Evolutionary conservation across 208 protist genomes (phyloP).

Genomic region (Acanthamoeba rhysodes): DNA sequence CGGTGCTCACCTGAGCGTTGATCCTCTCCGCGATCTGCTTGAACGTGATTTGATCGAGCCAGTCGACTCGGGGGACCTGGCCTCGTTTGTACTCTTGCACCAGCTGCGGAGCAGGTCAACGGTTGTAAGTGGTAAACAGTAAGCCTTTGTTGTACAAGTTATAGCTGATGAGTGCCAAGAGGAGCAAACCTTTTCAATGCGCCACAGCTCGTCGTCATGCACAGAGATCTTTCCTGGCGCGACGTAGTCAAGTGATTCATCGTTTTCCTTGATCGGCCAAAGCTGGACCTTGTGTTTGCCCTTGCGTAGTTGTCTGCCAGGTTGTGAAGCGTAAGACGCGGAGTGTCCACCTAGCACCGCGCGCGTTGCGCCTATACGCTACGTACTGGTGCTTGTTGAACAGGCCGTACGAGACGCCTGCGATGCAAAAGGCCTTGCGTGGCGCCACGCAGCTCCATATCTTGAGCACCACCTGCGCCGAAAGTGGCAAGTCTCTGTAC

Average conservation of each 20-base stretch:
- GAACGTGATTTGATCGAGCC: slow-evolving; percentile 85
- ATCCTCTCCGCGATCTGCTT: slow-evolving; percentile 82
- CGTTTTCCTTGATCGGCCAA: slow-evolving; percentile 72
- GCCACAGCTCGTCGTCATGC: slow-evolving; percentile 77
- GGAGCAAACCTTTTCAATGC: slow-evolving; percentile 76
- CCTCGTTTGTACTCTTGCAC: slow-evolving; percentile 65
- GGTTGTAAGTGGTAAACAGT: neutral
- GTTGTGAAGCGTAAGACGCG: neutral
- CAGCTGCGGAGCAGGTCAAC: neutral
- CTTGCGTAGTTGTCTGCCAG: slow-evolving; percentile 64
- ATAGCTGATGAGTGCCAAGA: neutral
- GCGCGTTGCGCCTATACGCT: neutral
- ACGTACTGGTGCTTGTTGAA: slow-evolving; percentile 73
- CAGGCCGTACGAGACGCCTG: slow-evolving; percentile 77
- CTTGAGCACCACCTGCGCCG: slow-evolving; percentile 89
- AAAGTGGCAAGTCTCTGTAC: slow-evolving; percentile 92
- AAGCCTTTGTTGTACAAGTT: neutral
- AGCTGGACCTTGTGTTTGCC: slow-evolving; percentile 83
- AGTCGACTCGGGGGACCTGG: slow-evolving; percentile 77
- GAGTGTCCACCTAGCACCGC: neutral
- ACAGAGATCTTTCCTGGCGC: slow-evolving; percentile 71
- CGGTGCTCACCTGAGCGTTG: slow-evolving; percentile 19
- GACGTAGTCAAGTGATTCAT: slow-evolving; percentile 8
- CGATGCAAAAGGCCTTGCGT: slow-evolving; percentile 73
- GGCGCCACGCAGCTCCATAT: slow-evolving; percentile 85